Evolutionary conservation across 345 rosid genomes (phyloP), one percentile per base, ranked within the genome.

Genomic region (Camelina neglecta): DNA sequence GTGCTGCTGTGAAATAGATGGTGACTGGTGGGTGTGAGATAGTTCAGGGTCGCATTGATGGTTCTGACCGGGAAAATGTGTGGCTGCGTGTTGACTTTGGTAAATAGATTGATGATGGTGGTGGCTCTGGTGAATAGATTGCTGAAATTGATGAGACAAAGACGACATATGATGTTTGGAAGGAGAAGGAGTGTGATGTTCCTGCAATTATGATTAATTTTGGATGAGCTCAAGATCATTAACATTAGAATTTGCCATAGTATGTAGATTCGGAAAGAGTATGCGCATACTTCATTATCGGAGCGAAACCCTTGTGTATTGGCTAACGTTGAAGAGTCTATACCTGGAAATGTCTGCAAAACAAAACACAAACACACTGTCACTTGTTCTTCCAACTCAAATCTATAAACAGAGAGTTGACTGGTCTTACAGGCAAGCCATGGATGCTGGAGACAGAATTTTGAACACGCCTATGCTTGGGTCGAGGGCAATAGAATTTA

Each of bases 401-500:
- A 15, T 18, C 39, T 16, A 24, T 39, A 24, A 61, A 23, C 4
- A 50, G 18, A 23, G 63, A 1, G 35, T 69, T 65, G 57, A 71
- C 39, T 41, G 39, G 23, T 49, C 90, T 90, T 85, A 94, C 97
- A 64, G 90, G 82, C 78, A 92, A 83, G 60, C 81, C 77, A 77
- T 89, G 75, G 53, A 90, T 81, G 61, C 68, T 83, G 58, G 93
- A 81, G n/a, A 73, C 75, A 15, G 88, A 79, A 36, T 71, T 89
- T 58, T 88, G 81, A 48, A 70, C 36, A 69, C 93, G 95, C 75
- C 95, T 84, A 45, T 82, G 88, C 80, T 94, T 94, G 82, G 89
- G 98, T 83, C 98, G 83, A 24, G 98, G 97, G 77, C 92, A 85
- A 75, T 94, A 92, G 70, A 89, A 94, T 78, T 92, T 92, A 75